phyloP scores from a whole-genome alignment of 2,329 filamentous ascomycete species.

The Stemphylium lycopersici region DNA sequence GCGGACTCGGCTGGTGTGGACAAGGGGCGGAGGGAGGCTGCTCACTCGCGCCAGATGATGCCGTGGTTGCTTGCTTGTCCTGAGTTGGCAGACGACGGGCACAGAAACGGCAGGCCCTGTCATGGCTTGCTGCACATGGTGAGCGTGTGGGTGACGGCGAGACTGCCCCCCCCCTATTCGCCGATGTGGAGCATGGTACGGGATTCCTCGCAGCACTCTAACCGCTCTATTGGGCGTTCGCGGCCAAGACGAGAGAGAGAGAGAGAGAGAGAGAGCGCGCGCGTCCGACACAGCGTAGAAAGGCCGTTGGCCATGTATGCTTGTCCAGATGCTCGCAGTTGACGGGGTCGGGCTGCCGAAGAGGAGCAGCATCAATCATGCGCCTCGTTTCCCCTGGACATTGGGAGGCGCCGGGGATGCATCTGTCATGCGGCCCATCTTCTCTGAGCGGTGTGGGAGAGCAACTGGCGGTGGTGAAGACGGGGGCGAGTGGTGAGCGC shows the following conservation, averaged over 20 bases:
- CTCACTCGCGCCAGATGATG: background rate
- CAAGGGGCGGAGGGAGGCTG: background rate
- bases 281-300: too few species aligned
- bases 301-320: too few species aligned
- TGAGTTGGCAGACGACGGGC: constrained; percentile 12
- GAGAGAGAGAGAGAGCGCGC: too few species aligned
- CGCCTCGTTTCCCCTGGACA: too few species aligned
- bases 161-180: constrained; percentile 7
- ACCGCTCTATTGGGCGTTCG: constrained; percentile 13
- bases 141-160: constrained; percentile 4
- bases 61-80: background rate
- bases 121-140: constrained; percentile 6
- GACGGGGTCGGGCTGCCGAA: too few species aligned
- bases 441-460: constrained; percentile 6
- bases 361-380: too few species aligned
- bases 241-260: too few species aligned
- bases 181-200: constrained; percentile 14
- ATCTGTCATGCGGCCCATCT: constrained; percentile 2
- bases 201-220: constrained; percentile 11
- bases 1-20: background rate
- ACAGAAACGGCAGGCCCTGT: constrained; percentile 15
- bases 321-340: too few species aligned
- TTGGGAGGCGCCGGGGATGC: too few species aligned
- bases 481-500: too few species aligned
- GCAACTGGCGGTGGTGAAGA: background rate